These are phyloP conservation scores for Ceratocystis destructans DNA, from an alignment of 2,329 filamentous ascomycete species.

Conservation along the genomic window DNA sequence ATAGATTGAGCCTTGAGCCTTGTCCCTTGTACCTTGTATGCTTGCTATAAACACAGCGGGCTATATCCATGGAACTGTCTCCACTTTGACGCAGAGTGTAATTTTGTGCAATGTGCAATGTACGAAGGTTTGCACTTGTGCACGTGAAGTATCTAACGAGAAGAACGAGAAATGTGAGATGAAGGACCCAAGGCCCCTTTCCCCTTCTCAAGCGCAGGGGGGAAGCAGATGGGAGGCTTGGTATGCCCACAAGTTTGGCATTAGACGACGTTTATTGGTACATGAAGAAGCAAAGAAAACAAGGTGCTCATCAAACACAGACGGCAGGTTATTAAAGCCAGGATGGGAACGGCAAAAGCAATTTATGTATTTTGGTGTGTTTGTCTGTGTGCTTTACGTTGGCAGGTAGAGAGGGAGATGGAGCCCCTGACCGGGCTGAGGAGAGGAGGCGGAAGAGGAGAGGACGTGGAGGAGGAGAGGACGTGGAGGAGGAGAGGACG, in stretches of 20 bases:
- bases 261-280: slow-evolving; percentile 6
- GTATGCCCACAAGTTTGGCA: background rate
- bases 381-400: background rate
- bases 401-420: background rate
- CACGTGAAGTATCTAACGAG: background rate
- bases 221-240: background rate
- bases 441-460: background rate
- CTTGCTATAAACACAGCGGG: background rate
- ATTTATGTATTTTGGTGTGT: background rate
- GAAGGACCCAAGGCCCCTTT: too few species aligned
- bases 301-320: slow-evolving; percentile 3
- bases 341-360: background rate
- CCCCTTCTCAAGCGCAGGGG: too few species aligned
- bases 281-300: background rate
- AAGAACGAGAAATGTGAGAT: background rate
- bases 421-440: background rate
- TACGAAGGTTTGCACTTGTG: background rate
- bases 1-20: background rate
- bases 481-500: background rate
- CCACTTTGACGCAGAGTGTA: slow-evolving; percentile 2
- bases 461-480: too few species aligned
- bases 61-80: background rate
- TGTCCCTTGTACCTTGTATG: background rate
- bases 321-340: background rate
- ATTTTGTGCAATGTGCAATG: background rate